Conservation (phyloP, 2,329 filamentous ascomycete genomes). For the Didymella exigua region DNA sequence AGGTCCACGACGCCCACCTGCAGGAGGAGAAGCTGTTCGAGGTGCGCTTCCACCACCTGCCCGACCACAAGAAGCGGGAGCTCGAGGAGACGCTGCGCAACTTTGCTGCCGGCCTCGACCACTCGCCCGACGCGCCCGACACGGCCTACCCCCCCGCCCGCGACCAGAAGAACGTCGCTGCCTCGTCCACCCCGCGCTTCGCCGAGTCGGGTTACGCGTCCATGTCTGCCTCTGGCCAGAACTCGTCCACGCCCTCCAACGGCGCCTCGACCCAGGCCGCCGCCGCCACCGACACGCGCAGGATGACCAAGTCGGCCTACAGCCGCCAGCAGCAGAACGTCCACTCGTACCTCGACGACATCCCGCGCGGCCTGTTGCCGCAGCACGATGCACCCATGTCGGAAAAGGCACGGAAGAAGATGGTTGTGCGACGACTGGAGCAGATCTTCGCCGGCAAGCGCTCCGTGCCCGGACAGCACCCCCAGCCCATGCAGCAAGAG, state of each 20-base stretch:
- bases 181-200: constrained; percentile 61
- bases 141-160: constrained; percentile 53
- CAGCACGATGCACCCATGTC: constrained; percentile 64
- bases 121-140: constrained; percentile 31
- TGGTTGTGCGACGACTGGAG: constrained; percentile 77
- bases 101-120: constrained; percentile 69
- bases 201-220: constrained; percentile 68
- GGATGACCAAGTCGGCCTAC: constrained; percentile 40
- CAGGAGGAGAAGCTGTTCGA: constrained; percentile 82
- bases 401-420: constrained; percentile 75
- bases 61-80: constrained; percentile 74
- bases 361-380: constrained; percentile 71
- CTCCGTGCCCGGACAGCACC: constrained; percentile 51
- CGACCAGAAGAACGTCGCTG: constrained; percentile 61
- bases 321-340: constrained; percentile 59
- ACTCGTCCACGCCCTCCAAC: constrained; percentile 48
- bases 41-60: constrained; percentile 76
- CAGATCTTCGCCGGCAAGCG: constrained; percentile 79
- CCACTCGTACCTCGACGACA: constrained; percentile 72
- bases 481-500: constrained; percentile 61
- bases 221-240: constrained; percentile 56
- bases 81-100: constrained; percentile 74
- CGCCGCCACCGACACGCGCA: constrained; percentile 33
- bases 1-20: constrained; percentile 67
- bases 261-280: constrained; percentile 30